A percentile compares a stretch with the other conserved stretches of the same genome.
Evolutionary conservation across 2,329 filamentous ascomycete genomes (phyloP).

Genomic region (Acephala macrosclerotiorum): DNA sequence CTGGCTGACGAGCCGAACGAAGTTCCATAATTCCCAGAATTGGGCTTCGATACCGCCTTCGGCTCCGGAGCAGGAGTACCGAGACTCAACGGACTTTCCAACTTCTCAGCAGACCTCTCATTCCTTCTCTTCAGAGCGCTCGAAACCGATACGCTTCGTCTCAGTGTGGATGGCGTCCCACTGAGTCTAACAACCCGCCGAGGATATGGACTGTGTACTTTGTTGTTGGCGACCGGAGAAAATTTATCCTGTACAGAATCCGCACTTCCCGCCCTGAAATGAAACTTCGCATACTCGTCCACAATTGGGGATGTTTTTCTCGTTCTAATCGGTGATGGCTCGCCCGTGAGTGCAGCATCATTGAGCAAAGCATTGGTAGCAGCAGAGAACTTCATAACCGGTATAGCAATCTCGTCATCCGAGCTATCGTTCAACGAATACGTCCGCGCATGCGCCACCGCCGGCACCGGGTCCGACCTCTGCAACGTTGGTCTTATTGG

Average conservation of each 20-base stretch:
- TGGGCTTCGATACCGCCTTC: slow-evolving; percentile 41
- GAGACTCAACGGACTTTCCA: slow-evolving; percentile 41
- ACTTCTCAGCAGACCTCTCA: slow-evolving; percentile 30
- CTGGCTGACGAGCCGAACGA: slow-evolving; percentile 41
- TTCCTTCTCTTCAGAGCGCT: slow-evolving; percentile 35
- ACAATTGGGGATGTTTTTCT: slow-evolving; percentile 32
- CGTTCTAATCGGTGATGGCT: slow-evolving; percentile 32
- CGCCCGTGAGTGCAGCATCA: slow-evolving; percentile 54
- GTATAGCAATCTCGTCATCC: slow-evolving; percentile 90
- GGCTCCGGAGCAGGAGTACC: slow-evolving; percentile 43
- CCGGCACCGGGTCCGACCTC: slow-evolving; percentile 28
- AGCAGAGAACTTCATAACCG: slow-evolving; percentile 87
- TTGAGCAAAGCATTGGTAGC: slow-evolving; percentile 86
- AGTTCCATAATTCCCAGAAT: slow-evolving; percentile 36
- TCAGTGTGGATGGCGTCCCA: slow-evolving; percentile 40
- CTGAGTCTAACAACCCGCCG: slow-evolving; percentile 43
- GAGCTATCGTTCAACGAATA: slow-evolving; percentile 80
- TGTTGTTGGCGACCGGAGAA: slow-evolving; percentile 22
- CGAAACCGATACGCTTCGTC: slow-evolving; percentile 40
- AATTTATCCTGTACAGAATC: slow-evolving; percentile 18
- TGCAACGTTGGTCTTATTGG: slow-evolving; percentile 52
- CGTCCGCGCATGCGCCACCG: slow-evolving; percentile 48
- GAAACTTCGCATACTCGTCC: slow-evolving; percentile 22
- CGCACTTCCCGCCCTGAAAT: slow-evolving; percentile 32
- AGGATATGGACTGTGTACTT: slow-evolving; percentile 40